Conservation (phyloP, 768 basidiomycete genomes). For the Gautieria morchelliformis region DNA sequence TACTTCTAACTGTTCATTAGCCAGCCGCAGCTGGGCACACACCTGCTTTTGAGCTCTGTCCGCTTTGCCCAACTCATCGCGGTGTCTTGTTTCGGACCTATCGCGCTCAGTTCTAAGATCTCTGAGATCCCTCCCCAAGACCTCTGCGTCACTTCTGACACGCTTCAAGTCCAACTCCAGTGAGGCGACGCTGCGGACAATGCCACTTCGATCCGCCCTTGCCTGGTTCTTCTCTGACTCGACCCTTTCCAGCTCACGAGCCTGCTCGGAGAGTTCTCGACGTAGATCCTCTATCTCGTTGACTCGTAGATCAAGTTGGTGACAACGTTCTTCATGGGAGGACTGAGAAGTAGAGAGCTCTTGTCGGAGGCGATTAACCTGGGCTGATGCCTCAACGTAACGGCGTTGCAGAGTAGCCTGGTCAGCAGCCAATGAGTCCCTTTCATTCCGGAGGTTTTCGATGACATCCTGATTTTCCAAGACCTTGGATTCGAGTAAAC, state of each 20-base stretch:
- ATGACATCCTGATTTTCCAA: conserved; percentile 62
- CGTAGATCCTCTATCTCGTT: conserved; percentile 73
- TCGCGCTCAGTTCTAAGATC: conserved; percentile 59
- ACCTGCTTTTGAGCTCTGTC: conserved; percentile 61
- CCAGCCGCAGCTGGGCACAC: conserved; percentile 51
- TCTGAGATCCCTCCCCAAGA: conserved; percentile 70
- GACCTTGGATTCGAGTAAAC: conserved; percentile 56
- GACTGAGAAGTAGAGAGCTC: conserved; percentile 52
- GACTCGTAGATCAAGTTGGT: conserved; percentile 62
- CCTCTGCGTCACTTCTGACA: conserved; percentile 67
- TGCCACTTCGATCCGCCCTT: conserved; percentile 51
- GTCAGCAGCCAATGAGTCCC: conserved; percentile 55
- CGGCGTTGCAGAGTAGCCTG: conserved; percentile 66
- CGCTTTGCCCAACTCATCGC: conserved; percentile 20
- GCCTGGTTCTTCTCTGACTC: conserved; percentile 58
- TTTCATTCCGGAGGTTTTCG: conserved; percentile 69
- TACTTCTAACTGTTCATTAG: conserved; percentile 56
- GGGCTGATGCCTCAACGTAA: conserved; percentile 58
- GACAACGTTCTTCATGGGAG: conserved; percentile 61
- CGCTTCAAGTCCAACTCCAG: conserved; percentile 69
- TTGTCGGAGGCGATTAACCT: conserved; percentile 50
- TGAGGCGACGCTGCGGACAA: conserved; percentile 52
- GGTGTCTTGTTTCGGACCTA: conserved; percentile 40
- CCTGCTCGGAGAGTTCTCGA: conserved; percentile 50
- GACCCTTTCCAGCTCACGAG: conserved; percentile 50